Conservation (phyloP, 768 basidiomycete genomes). For the Tulasnella sp. region DNA sequence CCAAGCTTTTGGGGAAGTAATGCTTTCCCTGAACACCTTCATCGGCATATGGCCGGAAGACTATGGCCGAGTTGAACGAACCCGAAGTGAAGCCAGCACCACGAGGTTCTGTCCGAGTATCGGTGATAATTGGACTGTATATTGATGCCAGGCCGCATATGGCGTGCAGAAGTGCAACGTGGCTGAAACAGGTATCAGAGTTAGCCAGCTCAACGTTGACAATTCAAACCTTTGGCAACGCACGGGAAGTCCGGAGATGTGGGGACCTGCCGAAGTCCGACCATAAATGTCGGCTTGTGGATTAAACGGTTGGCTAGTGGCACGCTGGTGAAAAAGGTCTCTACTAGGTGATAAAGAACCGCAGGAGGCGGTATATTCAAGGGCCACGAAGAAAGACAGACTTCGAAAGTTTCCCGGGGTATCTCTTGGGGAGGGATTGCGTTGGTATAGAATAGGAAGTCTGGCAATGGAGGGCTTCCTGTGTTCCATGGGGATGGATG, state of each 20-base stretch:
- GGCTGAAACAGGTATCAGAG: not conserved
- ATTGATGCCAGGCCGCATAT: conserved; percentile 11
- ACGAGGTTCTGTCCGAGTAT: not conserved
- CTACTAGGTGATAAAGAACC: conserved; percentile 58
- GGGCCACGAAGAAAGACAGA: conserved; percentile 38
- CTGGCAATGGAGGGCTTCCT: not conserved
- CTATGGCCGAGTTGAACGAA: not conserved
- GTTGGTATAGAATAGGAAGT: not conserved
- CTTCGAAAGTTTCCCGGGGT: not conserved
- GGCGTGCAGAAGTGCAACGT: conserved; percentile 8
- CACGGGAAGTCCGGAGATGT: conserved; percentile 9
- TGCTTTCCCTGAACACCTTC: not conserved
- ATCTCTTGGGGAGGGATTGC: not conserved
- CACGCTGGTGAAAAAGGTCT: conserved; percentile 68
- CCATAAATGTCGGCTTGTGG: conserved; percentile 52
- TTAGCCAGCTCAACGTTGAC: not conserved
- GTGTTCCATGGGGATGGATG: not conserved
- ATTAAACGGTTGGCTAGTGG: conserved; percentile 63
- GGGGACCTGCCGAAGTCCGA: not conserved
- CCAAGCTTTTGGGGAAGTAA: not conserved
- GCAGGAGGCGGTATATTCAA: conserved; percentile 47
- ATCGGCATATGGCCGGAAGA: not conserved
- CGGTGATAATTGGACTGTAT: not conserved
- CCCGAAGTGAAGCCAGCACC: not conserved
- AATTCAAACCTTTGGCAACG: not conserved